These are phyloP conservation scores for Lathyrus tuberosus DNA, from an alignment of 306 rosid genomes.

Conservation along the genomic window DNA sequence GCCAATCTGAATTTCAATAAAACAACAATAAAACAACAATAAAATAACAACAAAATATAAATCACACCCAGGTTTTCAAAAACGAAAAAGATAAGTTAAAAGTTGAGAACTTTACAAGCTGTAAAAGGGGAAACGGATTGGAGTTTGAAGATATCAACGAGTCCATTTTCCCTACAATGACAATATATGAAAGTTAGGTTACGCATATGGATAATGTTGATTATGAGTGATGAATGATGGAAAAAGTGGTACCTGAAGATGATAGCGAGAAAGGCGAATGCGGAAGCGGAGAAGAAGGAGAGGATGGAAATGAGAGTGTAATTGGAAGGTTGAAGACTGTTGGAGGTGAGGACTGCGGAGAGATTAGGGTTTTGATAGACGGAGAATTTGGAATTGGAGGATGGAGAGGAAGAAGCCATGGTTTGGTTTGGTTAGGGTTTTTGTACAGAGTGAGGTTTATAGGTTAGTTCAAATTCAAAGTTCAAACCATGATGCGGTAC, in stretches of 20 bases:
- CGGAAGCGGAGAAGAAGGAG: conserved; percentile 68
- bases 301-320: conserved; percentile 56
- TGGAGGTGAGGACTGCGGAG: conserved; percentile 80
- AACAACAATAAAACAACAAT: conserved; percentile 12
- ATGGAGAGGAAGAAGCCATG: conserved; percentile 44
- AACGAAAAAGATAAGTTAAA: not conserved
- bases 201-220: not conserved
- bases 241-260: conserved; percentile 53
- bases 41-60: not conserved
- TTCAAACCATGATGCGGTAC: not conserved
- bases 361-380: conserved; percentile 77
- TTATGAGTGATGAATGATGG: not conserved
- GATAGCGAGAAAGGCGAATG: conserved; percentile 62
- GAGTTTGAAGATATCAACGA: conserved; percentile 55
- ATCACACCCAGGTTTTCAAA: not conserved
- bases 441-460: conserved; percentile 17
- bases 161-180: conserved; percentile 63
- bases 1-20: conserved; percentile 60
- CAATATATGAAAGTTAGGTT: conserved; percentile 12
- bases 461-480: not conserved
- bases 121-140: conserved; percentile 50
- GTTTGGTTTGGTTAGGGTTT: conserved; percentile 39
- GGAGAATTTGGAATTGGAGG: conserved; percentile 67
- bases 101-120: conserved; percentile 67
- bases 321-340: conserved; percentile 74